Evolutionary conservation across 495 filamentous ascomycete genomes (phyloP).

Genomic region (Ascodesmis nigricans): DNA sequence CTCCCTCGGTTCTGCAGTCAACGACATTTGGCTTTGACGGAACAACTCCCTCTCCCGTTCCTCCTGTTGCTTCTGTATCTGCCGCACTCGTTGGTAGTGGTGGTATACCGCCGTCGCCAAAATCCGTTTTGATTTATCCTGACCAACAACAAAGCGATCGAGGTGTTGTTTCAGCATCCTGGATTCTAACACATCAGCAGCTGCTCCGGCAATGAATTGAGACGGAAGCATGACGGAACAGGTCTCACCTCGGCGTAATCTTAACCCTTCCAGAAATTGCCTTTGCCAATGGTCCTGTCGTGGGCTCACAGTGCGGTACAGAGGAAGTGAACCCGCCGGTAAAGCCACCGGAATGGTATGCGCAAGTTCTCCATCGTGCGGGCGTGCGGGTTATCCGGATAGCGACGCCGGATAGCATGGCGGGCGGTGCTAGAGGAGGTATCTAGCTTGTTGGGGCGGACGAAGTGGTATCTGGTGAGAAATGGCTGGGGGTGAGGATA

Average conservation of each 20-base stretch:
- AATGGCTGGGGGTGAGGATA: too few relatives aligned
- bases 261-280: constrained; percentile 10
- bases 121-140: constrained; percentile 88
- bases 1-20: too few relatives aligned
- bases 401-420: too few relatives aligned
- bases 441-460: too few relatives aligned
- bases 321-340: background rate
- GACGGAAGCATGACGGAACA: background rate
- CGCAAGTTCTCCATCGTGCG: too few relatives aligned
- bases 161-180: constrained; percentile 68
- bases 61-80: constrained; percentile 52
- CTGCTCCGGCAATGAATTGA: background rate
- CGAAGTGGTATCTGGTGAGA: too few relatives aligned
- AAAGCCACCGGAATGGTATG: too few relatives aligned
- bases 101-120: constrained; percentile 89
- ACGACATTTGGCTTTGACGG: constrained; percentile 27
- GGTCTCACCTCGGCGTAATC: constrained; percentile 17
- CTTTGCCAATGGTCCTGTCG: constrained; percentile 11
- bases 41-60: constrained; percentile 41
- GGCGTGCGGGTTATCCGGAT: too few relatives aligned
- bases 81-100: constrained; percentile 76
- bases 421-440: too few relatives aligned
- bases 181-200: constrained; percentile 37
- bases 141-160: constrained; percentile 89
- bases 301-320: constrained; percentile 3